Evolutionary conservation across 768 basidiomycete species (phyloP).

Genomic region (Amyloporia xantha): DNA sequence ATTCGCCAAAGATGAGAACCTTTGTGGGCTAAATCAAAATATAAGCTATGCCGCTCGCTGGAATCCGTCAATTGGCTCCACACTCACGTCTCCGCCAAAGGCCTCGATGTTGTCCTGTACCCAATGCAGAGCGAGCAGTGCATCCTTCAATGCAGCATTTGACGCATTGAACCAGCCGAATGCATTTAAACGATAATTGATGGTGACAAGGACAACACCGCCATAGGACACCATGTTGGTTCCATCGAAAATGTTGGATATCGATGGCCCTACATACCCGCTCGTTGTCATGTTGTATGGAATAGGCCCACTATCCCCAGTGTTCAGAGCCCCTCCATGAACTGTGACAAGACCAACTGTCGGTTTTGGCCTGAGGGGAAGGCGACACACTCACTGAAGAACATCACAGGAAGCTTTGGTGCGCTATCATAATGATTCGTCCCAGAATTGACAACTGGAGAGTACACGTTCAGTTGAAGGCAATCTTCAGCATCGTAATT

Average conservation of each 20-base stretch:
- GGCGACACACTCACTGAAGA: slow-evolving; percentile 5
- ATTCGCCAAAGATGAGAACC: slow-evolving; percentile 7
- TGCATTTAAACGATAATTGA: slow-evolving; percentile 7
- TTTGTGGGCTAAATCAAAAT: background rate
- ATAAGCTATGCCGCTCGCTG: background rate
- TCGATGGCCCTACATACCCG: slow-evolving; percentile 7
- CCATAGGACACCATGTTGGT: slow-evolving; percentile 9
- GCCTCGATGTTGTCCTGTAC: slow-evolving; percentile 9
- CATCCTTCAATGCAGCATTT: slow-evolving; percentile 6
- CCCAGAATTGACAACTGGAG: slow-evolving; percentile 2
- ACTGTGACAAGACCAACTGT: background rate
- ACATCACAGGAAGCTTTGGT: slow-evolving; percentile 8
- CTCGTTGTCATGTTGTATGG: slow-evolving; percentile 7
- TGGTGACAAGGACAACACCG: slow-evolving; percentile 8
- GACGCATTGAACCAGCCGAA: slow-evolving; percentile 12
- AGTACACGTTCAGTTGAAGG: slow-evolving; percentile 6
- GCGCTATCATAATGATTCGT: background rate
- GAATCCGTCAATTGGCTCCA: too few relatives aligned
- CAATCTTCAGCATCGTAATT: slow-evolving; percentile 5
- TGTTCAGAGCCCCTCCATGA: slow-evolving; percentile 8
- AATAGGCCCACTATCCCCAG: slow-evolving; percentile 6
- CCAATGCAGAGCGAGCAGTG: slow-evolving; percentile 6
- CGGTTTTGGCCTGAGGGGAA: background rate
- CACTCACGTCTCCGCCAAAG: slow-evolving; percentile 8
- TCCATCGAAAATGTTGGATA: slow-evolving; percentile 7